Percentiles rank a stretch among this genome's conserved stretches.
These are phyloP conservation scores for Chrysoporthe puriensis DNA, from an alignment of 2,329 filamentous ascomycete species.

Conservation along the genomic window DNA sequence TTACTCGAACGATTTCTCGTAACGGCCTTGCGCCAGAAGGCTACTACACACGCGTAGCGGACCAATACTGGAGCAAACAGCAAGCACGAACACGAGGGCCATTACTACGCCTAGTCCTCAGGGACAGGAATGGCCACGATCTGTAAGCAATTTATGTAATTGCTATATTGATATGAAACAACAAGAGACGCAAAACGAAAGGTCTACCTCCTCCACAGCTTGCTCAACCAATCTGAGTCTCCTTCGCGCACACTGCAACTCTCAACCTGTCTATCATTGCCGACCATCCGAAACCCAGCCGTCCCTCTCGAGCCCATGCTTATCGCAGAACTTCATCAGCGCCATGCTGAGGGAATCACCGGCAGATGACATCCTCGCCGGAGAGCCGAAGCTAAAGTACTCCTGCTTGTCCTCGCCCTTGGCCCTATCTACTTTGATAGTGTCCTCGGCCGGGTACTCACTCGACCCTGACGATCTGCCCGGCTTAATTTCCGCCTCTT, in stretches of 20 bases:
- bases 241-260: background rate
- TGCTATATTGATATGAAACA: background rate
- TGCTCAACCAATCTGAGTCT: background rate
- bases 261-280: background rate
- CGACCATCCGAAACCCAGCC: background rate
- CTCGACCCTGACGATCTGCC: slow-evolving; percentile 9
- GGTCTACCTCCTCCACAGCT: background rate
- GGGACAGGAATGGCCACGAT: background rate
- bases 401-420: background rate
- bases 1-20: too few relatives aligned
- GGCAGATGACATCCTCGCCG: background rate
- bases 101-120: background rate
- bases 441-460: slow-evolving; percentile 5
- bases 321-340: slow-evolving; percentile 18
- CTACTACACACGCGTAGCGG: background rate
- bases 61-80: background rate
- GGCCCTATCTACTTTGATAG: background rate
- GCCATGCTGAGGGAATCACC: slow-evolving; percentile 11
- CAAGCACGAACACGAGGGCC: background rate
- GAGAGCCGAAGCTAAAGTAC: background rate
- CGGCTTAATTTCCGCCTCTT: background rate
- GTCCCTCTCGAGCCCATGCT: slow-evolving; percentile 17
- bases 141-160: background rate
- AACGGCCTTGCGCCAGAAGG: too few relatives aligned
- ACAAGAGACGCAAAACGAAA: background rate